Percentiles rank a stretch among this genome's conserved stretches.
Conservation (phyloP, 2,329 filamentous ascomycete genomes). For the Hansfordia pulvinata region DNA sequence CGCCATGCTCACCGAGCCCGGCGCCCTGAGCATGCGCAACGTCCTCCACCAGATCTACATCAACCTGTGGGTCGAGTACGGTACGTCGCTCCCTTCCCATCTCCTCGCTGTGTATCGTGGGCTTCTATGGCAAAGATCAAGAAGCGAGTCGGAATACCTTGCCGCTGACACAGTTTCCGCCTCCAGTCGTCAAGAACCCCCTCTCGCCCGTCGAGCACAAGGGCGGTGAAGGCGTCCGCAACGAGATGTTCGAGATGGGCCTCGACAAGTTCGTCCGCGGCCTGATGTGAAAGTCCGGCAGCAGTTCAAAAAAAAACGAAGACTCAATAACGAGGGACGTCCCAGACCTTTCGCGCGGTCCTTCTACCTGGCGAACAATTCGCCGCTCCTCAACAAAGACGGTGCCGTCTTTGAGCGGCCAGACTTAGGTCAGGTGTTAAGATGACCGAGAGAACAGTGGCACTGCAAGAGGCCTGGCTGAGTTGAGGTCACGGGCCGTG, state of each 20-base stretch:
- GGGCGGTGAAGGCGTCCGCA: constrained; percentile 54
- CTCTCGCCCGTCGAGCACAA: constrained; percentile 56
- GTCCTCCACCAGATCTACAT: constrained; percentile 98
- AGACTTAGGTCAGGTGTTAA: too few species aligned
- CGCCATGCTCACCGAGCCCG: constrained; percentile 89
- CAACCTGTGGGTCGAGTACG: constrained; percentile 93
- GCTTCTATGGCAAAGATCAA: neutral
- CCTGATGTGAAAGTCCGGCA: constrained; percentile 40
- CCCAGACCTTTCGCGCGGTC: too few species aligned
- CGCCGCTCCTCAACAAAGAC: too few species aligned
- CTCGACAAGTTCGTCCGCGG: constrained; percentile 67
- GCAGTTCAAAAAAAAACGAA: too few species aligned
- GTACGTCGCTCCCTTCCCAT: constrained; percentile 28
- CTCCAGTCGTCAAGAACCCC: constrained; percentile 55
- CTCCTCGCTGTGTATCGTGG: neutral
- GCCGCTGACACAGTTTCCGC: constrained; percentile 5
- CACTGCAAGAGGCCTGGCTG: too few species aligned
- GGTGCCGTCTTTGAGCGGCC: too few species aligned
- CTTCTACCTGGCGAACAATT: too few species aligned
- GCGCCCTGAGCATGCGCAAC: constrained; percentile 78
- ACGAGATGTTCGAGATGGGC: constrained; percentile 57
- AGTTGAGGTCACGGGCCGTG: too few species aligned
- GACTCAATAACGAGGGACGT: too few species aligned
- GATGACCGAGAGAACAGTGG: too few species aligned
- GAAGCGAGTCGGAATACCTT: neutral